Conservation (phyloP, 305 asterid species). For the Solanum hybrid region DNA sequence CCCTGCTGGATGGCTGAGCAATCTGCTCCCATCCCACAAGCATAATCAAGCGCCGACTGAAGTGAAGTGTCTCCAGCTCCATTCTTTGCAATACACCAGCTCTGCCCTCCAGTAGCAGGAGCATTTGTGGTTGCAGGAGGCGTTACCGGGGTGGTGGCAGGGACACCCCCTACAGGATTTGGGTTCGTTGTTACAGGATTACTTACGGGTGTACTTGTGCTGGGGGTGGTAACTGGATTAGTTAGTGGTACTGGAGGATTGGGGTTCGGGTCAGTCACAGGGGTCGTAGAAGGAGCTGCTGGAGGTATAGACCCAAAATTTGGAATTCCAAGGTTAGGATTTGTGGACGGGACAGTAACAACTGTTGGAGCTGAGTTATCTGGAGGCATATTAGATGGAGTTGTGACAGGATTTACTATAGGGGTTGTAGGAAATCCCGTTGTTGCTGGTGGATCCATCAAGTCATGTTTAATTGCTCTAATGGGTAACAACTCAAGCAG, state of each 20-base stretch:
- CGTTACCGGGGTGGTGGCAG: constrained; percentile 12
- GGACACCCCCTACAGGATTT: constrained; percentile 4
- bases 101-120: constrained; percentile 42
- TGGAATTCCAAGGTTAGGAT: constrained; percentile 23
- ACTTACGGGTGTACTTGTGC: constrained; percentile 18
- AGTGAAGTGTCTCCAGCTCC: constrained; percentile 40
- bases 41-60: constrained; percentile 67
- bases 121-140: constrained; percentile 35
- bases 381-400: constrained; percentile 31
- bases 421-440: constrained; percentile 34
- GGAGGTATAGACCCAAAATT: constrained; percentile 22
- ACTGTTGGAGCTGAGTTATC: constrained; percentile 24
- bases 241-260: constrained; percentile 15
- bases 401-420: constrained; percentile 50
- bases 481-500: constrained; percentile 10
- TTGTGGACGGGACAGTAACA: constrained; percentile 37
- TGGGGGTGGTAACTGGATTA: constrained; percentile 36
- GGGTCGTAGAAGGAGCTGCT: constrained; percentile 24
- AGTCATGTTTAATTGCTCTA: constrained; percentile 26
- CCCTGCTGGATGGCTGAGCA: constrained; percentile 64
- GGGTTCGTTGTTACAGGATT: constrained; percentile 27
- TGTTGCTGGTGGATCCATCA: constrained; percentile 24
- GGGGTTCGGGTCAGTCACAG: constrained; percentile 25
- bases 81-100: constrained; percentile 70
- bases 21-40: constrained; percentile 79